Evolutionary conservation across 805 yeast genomes (phyloP).

Genomic region (Nematodospora valgi): DNA sequence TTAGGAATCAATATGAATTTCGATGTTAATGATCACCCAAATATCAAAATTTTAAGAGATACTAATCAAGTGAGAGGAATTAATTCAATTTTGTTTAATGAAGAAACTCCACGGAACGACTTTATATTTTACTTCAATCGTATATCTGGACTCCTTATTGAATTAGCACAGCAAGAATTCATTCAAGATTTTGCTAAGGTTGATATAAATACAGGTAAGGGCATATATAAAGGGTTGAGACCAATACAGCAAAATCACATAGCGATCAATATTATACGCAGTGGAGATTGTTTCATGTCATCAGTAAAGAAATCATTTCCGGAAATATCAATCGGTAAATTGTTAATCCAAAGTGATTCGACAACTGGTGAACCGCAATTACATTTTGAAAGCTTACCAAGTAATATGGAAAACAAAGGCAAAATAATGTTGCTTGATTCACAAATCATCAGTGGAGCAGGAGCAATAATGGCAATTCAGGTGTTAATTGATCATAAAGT

Average conservation of each 20-base stretch:
- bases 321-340: conserved; percentile 74
- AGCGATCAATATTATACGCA: conserved; percentile 78
- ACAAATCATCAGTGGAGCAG: conserved; percentile 89
- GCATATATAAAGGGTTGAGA: conserved; percentile 35
- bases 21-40: conserved; percentile 20
- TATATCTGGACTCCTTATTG: conserved; percentile 67
- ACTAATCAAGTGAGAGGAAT: conserved; percentile 72
- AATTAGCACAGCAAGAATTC: conserved; percentile 61
- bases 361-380: conserved; percentile 92
- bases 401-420: conserved; percentile 13
- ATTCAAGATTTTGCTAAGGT: conserved; percentile 35
- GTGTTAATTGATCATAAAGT: conserved; percentile 82
- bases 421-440: conserved; percentile 77
- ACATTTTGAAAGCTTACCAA: conserved; percentile 76
- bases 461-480: conserved; percentile 90
- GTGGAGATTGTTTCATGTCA: conserved; percentile 89
- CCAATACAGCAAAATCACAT: conserved; percentile 46
- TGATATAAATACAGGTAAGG: conserved; percentile 21
- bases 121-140: conserved; percentile 86
- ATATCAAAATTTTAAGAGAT: conserved; percentile 37
- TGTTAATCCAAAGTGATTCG: conserved; percentile 84
- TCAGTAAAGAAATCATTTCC: conserved; percentile 77
- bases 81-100: conserved; percentile 63
- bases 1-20: conserved; percentile 46
- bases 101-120: conserved; percentile 59